phyloP scores from a whole-genome alignment of 2,329 filamentous ascomycete genomes.

The Leptographium lundbergii region DNA sequence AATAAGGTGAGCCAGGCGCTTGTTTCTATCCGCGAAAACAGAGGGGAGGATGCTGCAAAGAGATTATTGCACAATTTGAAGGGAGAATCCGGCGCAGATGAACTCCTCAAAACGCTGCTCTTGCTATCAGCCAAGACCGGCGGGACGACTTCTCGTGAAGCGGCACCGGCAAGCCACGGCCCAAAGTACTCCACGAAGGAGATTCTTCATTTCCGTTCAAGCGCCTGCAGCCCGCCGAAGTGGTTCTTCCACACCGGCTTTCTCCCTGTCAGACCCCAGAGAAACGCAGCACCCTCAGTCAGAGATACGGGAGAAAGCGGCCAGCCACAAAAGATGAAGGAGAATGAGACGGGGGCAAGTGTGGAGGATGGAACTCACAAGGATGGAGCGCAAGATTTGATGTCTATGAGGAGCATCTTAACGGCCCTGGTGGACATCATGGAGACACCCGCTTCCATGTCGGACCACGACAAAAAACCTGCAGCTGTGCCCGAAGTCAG shows the following conservation, averaged over 20 bases:
- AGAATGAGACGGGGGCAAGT: not conserved
- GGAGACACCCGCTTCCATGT: not conserved
- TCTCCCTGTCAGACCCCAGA: not conserved
- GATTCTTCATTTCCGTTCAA: not conserved
- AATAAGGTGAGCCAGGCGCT: slow-evolving; percentile 1
- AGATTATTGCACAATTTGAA: not conserved
- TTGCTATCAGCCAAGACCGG: not conserved
- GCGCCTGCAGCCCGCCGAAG: not conserved
- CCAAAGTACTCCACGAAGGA: not conserved
- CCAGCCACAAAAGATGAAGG: not conserved
- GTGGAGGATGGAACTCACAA: not conserved
- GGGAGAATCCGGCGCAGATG: not conserved
- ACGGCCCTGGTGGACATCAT: not conserved
- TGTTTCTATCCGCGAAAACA: not conserved
- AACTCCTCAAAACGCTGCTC: not conserved
- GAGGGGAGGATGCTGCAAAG: slow-evolving; percentile 2
- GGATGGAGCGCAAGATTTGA: not conserved
- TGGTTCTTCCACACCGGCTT: not conserved
- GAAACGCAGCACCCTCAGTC: not conserved
- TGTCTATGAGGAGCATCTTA: not conserved
- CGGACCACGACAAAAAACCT: not conserved
- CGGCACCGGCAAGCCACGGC: not conserved
- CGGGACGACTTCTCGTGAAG: not conserved
- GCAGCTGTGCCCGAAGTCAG: not conserved
- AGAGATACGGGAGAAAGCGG: too few species aligned